Conservation (phyloP, 1,284 basidiomycete genomes). For the Tausonia pullulans region DNA sequence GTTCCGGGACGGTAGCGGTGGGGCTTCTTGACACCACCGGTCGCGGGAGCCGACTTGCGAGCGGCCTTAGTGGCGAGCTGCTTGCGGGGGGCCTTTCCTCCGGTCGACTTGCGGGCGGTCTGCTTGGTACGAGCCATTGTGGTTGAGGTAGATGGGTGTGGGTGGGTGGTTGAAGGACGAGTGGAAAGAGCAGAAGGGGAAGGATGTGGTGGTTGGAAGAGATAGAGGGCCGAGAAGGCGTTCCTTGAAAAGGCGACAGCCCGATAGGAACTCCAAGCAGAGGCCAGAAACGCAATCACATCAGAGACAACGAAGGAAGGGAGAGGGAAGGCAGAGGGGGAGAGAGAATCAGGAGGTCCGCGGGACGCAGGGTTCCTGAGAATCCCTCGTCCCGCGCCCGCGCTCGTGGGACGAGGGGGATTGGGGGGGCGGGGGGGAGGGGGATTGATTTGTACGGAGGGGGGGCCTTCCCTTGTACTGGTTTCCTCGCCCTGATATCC, state of each 20-base stretch:
- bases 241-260: background rate
- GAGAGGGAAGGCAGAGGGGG: too few species aligned
- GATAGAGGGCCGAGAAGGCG: background rate
- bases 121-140: constrained; percentile 42
- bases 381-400: too few species aligned
- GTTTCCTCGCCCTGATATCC: too few species aligned
- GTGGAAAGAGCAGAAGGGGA: background rate
- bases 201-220: background rate
- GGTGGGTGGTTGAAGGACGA: background rate
- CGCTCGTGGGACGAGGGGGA: too few species aligned
- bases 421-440: too few species aligned
- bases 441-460: too few species aligned
- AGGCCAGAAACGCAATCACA: too few species aligned
- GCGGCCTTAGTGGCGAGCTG: constrained; percentile 62
- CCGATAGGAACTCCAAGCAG: too few species aligned
- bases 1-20: constrained; percentile 66
- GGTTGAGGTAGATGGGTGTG: constrained; percentile 13
- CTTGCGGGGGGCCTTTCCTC: constrained; percentile 50
- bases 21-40: constrained; percentile 93
- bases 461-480: too few species aligned
- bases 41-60: constrained; percentile 43
- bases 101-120: constrained; percentile 55
- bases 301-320: too few species aligned
- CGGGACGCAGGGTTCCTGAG: too few species aligned
- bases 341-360: too few species aligned